Conservation (phyloP, 1,139 yeast species). For the Kazachstania sp. region DNA sequence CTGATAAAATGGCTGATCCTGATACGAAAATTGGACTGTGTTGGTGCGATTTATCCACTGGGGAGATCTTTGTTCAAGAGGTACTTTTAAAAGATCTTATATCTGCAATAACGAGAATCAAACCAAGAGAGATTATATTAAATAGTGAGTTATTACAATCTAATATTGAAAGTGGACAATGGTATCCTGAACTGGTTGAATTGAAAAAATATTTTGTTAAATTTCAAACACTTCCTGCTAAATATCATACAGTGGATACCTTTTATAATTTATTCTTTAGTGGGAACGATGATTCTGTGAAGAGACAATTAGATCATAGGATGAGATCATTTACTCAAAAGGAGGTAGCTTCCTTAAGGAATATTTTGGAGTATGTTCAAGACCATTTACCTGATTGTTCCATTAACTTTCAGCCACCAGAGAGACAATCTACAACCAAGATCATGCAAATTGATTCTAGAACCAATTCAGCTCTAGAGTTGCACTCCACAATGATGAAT, state of each 20-base stretch:
- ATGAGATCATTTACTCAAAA: slow-evolving; percentile 33
- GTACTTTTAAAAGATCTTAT: slow-evolving; percentile 28
- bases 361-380: slow-evolving; percentile 48
- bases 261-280: slow-evolving; percentile 29
- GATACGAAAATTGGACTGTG: slow-evolving; percentile 57
- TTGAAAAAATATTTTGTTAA: slow-evolving; percentile 53
- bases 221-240: slow-evolving; percentile 38
- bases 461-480: slow-evolving; percentile 74
- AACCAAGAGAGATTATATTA: slow-evolving; percentile 34
- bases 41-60: slow-evolving; percentile 87
- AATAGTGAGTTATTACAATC: slow-evolving; percentile 25
- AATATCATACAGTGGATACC: slow-evolving; percentile 29
- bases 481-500: slow-evolving; percentile 51
- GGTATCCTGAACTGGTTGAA: slow-evolving; percentile 55
- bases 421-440: slow-evolving; percentile 39
- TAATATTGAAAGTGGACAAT: slow-evolving; percentile 38
- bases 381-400: slow-evolving; percentile 47
- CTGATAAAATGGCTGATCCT: slow-evolving; percentile 39
- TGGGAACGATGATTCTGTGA: slow-evolving; percentile 17
- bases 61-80: slow-evolving; percentile 55
- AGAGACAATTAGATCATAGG: slow-evolving; percentile 21
- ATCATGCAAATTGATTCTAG: slow-evolving; percentile 74
- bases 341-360: slow-evolving; percentile 47
- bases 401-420: slow-evolving; percentile 46
- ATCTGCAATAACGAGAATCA: slow-evolving; percentile 32